Percentiles rank a stretch among this genome's conserved stretches.
Evolutionary conservation across 345 rosid species (phyloP).

Genomic region (Boechera retrofracta): DNA sequence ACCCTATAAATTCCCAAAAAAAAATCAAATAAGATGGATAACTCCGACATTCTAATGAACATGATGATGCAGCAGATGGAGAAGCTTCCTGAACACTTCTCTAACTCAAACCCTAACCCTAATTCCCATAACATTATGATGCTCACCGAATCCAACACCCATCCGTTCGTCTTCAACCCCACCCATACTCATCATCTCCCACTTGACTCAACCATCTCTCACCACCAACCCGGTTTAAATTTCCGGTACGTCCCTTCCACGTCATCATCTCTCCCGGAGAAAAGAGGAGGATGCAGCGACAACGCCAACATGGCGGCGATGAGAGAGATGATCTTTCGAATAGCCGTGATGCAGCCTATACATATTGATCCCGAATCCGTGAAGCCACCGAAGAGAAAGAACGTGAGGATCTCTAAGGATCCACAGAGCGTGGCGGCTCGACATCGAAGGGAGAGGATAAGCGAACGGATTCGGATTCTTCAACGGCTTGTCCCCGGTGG

Average conservation of each 20-base stretch:
- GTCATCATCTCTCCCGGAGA: conserved; percentile 29
- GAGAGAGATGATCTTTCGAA: conserved; percentile 82
- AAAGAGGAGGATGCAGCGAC: conserved; percentile 30
- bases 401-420: conserved; percentile 89
- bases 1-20: conserved; percentile 2
- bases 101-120: conserved; percentile 42
- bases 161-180: conserved; percentile 30
- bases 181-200: conserved; percentile 44
- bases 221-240: conserved; percentile 43
- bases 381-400: conserved; percentile 86
- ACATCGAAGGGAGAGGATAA: conserved; percentile 83
- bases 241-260: conserved; percentile 33
- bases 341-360: conserved; percentile 93
- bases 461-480: conserved; percentile 85
- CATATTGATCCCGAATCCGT: conserved; percentile 83
- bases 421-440: conserved; percentile 97
- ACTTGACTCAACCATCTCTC: conserved; percentile 35
- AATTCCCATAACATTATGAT: conserved; percentile 29
- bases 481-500: conserved; percentile 95
- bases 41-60: conserved; percentile 49
- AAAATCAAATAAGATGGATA: conserved; percentile 30
- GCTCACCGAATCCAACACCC: conserved; percentile 42
- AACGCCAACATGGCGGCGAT: conserved; percentile 63
- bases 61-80: conserved; percentile 66
- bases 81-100: conserved; percentile 60